phyloP scores from a whole-genome alignment of 169 alveolate species.

The Plasmodium gonderi region DNA sequence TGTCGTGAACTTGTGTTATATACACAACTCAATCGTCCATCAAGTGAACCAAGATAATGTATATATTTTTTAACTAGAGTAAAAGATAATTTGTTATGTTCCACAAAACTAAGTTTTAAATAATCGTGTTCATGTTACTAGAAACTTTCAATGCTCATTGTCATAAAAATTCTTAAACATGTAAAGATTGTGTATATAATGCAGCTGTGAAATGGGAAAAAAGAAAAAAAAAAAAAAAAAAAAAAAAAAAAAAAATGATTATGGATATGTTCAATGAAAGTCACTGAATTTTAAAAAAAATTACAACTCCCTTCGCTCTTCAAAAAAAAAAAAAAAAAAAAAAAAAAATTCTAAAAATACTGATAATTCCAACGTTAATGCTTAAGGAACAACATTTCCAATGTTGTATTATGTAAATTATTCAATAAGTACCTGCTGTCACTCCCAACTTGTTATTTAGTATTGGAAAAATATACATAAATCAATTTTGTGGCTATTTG shows the following conservation, averaged over 20 bases:
- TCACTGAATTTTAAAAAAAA: neutral
- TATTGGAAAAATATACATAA: neutral
- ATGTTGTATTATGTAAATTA: neutral
- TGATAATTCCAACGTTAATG: neutral
- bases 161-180: neutral
- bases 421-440: neutral
- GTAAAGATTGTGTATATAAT: neutral
- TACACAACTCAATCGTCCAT: neutral
- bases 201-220: neutral
- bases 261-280: neutral
- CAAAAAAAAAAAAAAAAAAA: neutral
- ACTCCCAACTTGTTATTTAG: neutral
- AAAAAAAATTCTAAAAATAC: neutral
- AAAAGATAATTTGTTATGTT: neutral
- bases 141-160: neutral
- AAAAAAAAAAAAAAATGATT: neutral
- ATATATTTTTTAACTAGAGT: neutral
- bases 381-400: neutral
- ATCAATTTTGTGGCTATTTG: neutral
- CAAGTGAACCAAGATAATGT: neutral
- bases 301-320: neutral
- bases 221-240: constrained; percentile 1
- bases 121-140: neutral
- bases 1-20: neutral
- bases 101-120: neutral